Conservation (phyloP, 1,284 basidiomycete species). For the Golubevia sp. region DNA sequence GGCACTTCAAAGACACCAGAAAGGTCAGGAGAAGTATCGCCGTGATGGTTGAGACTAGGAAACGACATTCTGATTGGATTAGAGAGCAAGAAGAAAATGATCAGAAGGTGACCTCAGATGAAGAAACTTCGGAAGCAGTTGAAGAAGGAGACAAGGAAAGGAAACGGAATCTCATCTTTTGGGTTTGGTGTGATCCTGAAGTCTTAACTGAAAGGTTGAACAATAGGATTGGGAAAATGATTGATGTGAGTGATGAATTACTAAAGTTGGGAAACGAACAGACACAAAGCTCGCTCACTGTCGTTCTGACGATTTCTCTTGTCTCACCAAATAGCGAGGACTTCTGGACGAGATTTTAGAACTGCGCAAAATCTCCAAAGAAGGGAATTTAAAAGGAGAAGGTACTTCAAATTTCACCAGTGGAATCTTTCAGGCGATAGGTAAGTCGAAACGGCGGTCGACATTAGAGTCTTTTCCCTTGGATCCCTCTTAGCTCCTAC, state of each 20-base stretch:
- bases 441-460: constrained; percentile 63
- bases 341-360: constrained; percentile 79
- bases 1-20: constrained; percentile 94
- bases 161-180: constrained; percentile 75
- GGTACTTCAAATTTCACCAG: constrained; percentile 69
- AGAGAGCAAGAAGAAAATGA: constrained; percentile 65
- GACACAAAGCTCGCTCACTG: not conserved
- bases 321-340: constrained; percentile 72
- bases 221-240: constrained; percentile 83
- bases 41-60: constrained; percentile 77
- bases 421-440: constrained; percentile 94
- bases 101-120: constrained; percentile 64
- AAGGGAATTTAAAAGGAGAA: not conserved
- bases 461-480: not conserved
- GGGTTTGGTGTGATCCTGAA: constrained; percentile 81
- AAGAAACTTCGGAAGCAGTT: constrained; percentile 12
- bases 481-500: not conserved
- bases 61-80: constrained; percentile 73
- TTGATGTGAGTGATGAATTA: constrained; percentile 68
- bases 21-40: constrained; percentile 83
- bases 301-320: not conserved
- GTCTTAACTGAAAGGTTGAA: constrained; percentile 75
- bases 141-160: constrained; percentile 18
- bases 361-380: constrained; percentile 62
- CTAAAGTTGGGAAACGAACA: not conserved